Evolutionary conservation across 1,139 yeast genomes (phyloP), one percentile per base, ranked within the genome.

Genomic region (Scheffersomyces quercinus): DNA sequence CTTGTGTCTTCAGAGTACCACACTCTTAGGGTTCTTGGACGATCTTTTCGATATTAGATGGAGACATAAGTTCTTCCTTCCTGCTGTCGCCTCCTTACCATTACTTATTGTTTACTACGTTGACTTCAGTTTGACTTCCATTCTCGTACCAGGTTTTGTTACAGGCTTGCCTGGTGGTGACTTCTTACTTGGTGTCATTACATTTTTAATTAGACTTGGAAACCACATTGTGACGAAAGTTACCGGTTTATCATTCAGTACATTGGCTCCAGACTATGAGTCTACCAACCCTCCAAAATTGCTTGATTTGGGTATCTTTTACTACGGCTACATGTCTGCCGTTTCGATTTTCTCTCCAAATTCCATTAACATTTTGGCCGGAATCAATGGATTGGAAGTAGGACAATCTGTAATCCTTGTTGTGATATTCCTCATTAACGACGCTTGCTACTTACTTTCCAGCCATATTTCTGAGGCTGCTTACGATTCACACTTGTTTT

Each of bases 31-130:
- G 0, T 76, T 93, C 26, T 88, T 95, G 41, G 99, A 93, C 63
- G 99, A 93, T 66, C 73, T 93, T 55, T 93, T 93, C 60, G 99
- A 93, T 64, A 83, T 93, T 49, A 79, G 97, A 53, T 93, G 99
- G 99, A 77, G 99, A 60, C 96, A 93, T 68, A 93, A 93, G 72
- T 89, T 93, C 67, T 89, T 93, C 59, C 64, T 93, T 53, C 99
- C 99, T 0, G 97, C 97, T 0, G 82, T 95, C 44, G 97, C 97
- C 0, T 84, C 96, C 1, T 83, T 93, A 40, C 99, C 99, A 3
- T 73, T 95, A 55, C 73, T 93, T 48, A 82, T 93, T 28, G 97
- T 93, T 3, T 93, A 93, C 65, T 90, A 88, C 55, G 93, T 91
- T 45, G 98, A 93, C 64, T 93, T 88, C 64, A 95, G 97, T 50